Evolutionary conservation across 352 stramenopile genomes (phyloP).

Genomic region (Globisporangium heterothallicum): DNA sequence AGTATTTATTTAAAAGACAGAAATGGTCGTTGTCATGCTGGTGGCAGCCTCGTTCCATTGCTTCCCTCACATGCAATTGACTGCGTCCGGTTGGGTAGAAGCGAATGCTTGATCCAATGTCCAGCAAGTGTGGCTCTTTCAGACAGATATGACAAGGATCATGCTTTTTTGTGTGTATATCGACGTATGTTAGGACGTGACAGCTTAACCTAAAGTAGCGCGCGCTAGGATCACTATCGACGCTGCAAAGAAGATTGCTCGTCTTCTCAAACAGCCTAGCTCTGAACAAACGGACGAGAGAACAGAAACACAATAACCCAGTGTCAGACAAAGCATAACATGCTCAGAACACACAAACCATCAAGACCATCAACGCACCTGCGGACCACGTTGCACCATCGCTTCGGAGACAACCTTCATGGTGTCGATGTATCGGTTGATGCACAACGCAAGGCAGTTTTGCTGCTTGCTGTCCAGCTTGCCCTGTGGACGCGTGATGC

Average conservation of each 20-base stretch:
- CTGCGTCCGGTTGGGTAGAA: too few species aligned
- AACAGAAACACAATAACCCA: not conserved
- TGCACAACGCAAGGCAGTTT: slow-evolving; percentile 85
- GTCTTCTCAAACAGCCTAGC: slow-evolving; percentile 1
- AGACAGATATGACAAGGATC: too few species aligned
- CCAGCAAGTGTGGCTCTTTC: too few species aligned
- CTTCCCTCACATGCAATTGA: too few species aligned
- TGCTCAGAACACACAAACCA: too few species aligned
- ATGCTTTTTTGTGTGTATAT: not conserved
- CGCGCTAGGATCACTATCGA: slow-evolving; percentile 6
- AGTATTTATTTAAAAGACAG: slow-evolving; percentile 9
- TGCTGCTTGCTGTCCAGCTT: slow-evolving; percentile 89
- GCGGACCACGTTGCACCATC: slow-evolving; percentile 67
- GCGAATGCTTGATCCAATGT: too few species aligned
- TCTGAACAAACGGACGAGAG: slow-evolving; percentile 1
- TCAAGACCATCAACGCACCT: too few species aligned
- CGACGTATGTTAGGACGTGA: slow-evolving; percentile 12
- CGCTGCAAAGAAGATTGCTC: slow-evolving; percentile 1
- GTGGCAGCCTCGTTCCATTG: too few species aligned
- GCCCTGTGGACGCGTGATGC: slow-evolving; percentile 68
- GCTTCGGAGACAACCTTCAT: slow-evolving; percentile 87
- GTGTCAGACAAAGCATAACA: too few species aligned
- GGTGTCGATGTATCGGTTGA: slow-evolving; percentile 89
- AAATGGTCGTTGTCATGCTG: not conserved
- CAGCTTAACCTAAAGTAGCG: not conserved